phyloP scores from a whole-genome alignment of 345 rosid genomes.

The Excoecaria cochinchinensis region DNA sequence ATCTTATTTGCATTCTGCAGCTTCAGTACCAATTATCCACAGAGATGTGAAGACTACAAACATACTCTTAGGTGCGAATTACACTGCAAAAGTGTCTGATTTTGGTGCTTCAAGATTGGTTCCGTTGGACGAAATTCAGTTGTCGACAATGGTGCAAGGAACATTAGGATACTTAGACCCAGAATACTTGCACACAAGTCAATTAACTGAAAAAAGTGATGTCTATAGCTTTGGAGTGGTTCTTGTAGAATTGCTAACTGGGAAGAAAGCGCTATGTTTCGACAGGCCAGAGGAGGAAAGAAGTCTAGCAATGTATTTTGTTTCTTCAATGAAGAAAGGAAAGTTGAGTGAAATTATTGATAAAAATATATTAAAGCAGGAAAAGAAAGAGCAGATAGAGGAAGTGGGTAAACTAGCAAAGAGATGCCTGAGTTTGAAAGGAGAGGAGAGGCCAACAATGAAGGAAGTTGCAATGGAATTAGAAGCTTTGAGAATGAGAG shows the following conservation, averaged over 20 bases:
- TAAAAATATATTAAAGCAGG: background rate
- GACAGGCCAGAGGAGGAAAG: conserved; percentile 21
- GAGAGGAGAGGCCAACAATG: background rate
- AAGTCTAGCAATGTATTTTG: conserved; percentile 24
- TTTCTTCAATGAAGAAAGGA: background rate
- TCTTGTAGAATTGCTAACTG: conserved; percentile 9
- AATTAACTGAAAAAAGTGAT: background rate
- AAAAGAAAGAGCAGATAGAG: background rate
- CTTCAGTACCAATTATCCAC: conserved; percentile 19
- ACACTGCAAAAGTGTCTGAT: conserved; percentile 19
- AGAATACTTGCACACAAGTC: conserved; percentile 9
- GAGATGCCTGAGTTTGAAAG: background rate
- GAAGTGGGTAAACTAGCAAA: background rate
- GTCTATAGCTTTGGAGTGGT: background rate
- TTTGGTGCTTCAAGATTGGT: conserved; percentile 1
- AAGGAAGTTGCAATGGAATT: conserved; percentile 2
- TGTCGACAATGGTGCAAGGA: conserved; percentile 21
- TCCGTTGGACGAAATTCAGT: background rate
- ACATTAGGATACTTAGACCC: conserved; percentile 30
- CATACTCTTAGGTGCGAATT: conserved; percentile 18
- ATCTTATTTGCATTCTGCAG: conserved; percentile 18
- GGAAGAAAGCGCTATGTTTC: conserved; percentile 30
- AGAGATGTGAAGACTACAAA: conserved; percentile 26
- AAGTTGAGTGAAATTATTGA: background rate
- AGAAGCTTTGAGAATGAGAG: background rate